Base-by-base conservation (phyloP, 176 grass and related monocot genomes). In the Hordeum vulgare region DNA sequence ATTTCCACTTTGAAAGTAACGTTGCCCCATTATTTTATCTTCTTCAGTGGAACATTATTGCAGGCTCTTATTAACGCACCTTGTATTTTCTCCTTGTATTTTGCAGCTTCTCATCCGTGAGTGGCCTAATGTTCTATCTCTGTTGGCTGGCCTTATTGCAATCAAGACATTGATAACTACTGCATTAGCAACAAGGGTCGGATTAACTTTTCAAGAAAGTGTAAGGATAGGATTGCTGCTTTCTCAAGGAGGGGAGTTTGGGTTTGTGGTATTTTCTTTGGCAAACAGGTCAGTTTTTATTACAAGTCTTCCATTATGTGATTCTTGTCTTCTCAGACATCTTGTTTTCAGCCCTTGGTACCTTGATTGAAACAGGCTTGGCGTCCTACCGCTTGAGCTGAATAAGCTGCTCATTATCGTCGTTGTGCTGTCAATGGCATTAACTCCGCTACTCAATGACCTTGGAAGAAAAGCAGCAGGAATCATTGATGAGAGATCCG, bases 331-430 rank as follows among this genome's bases (percentile, higher is more conserved):
- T 44, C 17, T 79, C 41, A 57, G 14, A 37, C 36, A 47, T 79
- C 34, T 75, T 76, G 6, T 85, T 69, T 12, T 86, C 5, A 20
- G 37, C 10, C 40, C 77, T 87, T 21, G 77, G 27, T 54, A 37
- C 83, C 12, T 26, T 74, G 65, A 56, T 74, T 72, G 42, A 66
- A 77, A 34, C 77, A 98, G 96, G 83, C 96, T 98, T 72, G 96
- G 96, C 26, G 96, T 98, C 59, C 91, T 98, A 34, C 96, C 96
- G 2, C 93, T 98, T 28, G 96, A 98, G 85, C 84, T 98, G 66
- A 98, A 98, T 81, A 98, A 98, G 87, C 85, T 98, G 71, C 93
- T 98, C 75, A 98, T 98, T 58, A 98, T 98, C 18, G 96, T 98
- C 45, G 96, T 98, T 49, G 96, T 95, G 17, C 66, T 98, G 36